phyloP scores from a whole-genome alignment of 768 basidiomycete species.

The Trametes villosa region DNA sequence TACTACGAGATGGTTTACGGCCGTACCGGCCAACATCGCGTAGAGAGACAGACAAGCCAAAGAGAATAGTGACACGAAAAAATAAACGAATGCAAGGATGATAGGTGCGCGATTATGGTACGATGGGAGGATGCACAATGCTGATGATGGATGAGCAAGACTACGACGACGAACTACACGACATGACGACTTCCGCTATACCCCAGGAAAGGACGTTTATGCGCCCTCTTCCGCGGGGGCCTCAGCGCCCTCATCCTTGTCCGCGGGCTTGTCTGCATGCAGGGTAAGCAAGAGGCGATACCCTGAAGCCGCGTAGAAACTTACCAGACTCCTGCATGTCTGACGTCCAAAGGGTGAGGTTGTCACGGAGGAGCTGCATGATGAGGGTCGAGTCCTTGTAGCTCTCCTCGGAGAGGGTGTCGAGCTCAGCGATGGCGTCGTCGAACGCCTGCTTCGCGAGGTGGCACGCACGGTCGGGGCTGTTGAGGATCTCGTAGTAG shows the following conservation, averaged over 20 bases:
- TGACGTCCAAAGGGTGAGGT: conserved; percentile 97
- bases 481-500: conserved; percentile 99
- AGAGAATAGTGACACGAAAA: conserved; percentile 21
- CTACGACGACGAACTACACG: conserved; percentile 26
- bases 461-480: conserved; percentile 97
- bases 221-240: conserved; percentile 61
- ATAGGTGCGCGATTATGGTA: conserved; percentile 32
- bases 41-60: background rate
- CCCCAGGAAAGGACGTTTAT: conserved; percentile 9
- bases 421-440: conserved; percentile 98
- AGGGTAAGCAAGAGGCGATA: conserved; percentile 5
- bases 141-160: conserved; percentile 29
- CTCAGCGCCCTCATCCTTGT: conserved; percentile 72
- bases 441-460: conserved; percentile 99
- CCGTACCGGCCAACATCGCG: conserved; percentile 11
- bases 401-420: conserved; percentile 97
- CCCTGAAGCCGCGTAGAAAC: conserved; percentile 32
- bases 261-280: conserved; percentile 65
- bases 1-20: conserved; percentile 6
- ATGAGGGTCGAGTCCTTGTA: conserved; percentile 99
- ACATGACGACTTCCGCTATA: conserved; percentile 16
- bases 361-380: conserved; percentile 96
- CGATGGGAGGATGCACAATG: conserved; percentile 30
- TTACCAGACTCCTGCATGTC: conserved; percentile 93
- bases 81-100: conserved; percentile 20